These are phyloP conservation scores for Hirschioporus abietinus DNA, from an alignment of 768 basidiomycete genomes.

Conservation along the genomic window DNA sequence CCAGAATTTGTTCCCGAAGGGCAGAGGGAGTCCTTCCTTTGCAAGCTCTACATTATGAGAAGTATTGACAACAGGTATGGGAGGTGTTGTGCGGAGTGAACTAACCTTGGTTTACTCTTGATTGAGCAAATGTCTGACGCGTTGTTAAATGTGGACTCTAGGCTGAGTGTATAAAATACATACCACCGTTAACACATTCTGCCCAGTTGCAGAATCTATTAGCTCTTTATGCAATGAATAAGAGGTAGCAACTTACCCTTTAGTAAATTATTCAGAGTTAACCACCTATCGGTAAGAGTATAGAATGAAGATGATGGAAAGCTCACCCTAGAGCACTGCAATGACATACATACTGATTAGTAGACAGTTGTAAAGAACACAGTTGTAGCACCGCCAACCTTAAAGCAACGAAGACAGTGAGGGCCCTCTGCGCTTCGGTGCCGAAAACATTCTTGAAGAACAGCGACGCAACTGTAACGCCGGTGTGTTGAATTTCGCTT, in stretches of 20 bases:
- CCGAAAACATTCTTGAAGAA: constrained; percentile 61
- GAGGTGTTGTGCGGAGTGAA: not conserved
- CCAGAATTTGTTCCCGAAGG: constrained; percentile 55
- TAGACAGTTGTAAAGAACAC: too few species aligned
- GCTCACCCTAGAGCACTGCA: constrained; percentile 31
- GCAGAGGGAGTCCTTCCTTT: constrained; percentile 58
- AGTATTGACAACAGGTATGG: not conserved
- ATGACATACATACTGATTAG: not conserved
- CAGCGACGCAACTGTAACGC: constrained; percentile 53
- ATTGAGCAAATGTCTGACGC: constrained; percentile 42
- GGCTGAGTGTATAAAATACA: constrained; percentile 1
- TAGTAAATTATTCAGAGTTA: constrained; percentile 18
- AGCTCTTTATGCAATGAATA: not conserved
- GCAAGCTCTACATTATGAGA: constrained; percentile 40
- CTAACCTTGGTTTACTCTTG: constrained; percentile 47
- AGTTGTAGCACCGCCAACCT: constrained; percentile 28
- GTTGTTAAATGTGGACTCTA: not conserved
- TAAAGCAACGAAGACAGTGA: constrained; percentile 54
- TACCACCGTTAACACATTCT: constrained; percentile 30
- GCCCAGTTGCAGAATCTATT: constrained; percentile 1
- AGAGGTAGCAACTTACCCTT: not conserved
- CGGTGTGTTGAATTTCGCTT: constrained; percentile 40
- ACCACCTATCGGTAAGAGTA: not conserved
- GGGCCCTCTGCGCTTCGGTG: constrained; percentile 40
- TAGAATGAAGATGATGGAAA: not conserved